Conservation (phyloP, 2,329 filamentous ascomycete species). For the Graphiopsis chlorocephala region DNA sequence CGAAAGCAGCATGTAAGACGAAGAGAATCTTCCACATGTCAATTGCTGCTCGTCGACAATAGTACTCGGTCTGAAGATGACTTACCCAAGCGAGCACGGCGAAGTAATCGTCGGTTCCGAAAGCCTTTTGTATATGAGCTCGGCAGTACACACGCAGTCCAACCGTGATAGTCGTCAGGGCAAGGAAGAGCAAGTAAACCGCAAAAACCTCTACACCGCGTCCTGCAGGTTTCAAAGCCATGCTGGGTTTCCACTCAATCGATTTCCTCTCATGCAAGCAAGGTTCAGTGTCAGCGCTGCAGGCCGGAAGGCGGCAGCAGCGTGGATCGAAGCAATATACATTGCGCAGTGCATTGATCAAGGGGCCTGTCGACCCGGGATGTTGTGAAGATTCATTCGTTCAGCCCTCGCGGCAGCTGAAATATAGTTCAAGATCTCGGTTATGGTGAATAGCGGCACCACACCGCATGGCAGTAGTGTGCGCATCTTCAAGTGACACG, state of each 20-base stretch:
- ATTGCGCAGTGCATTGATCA: not conserved
- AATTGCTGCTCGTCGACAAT: not conserved
- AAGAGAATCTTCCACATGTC: slow-evolving; percentile 16
- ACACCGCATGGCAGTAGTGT: not conserved
- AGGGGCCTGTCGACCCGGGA: not conserved
- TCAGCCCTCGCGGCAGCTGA: not conserved
- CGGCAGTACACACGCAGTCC: slow-evolving; percentile 17
- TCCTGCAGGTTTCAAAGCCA: slow-evolving; percentile 15
- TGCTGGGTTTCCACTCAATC: not conserved
- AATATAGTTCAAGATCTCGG: not conserved
- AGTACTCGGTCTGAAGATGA: not conserved
- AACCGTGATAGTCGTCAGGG: slow-evolving; percentile 17
- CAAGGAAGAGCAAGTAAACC: slow-evolving; percentile 17
- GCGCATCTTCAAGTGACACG: not conserved
- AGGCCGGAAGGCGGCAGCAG: not conserved
- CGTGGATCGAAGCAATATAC: not conserved
- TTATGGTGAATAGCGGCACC: not conserved
- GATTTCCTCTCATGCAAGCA: not conserved
- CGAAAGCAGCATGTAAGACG: slow-evolving; percentile 16
- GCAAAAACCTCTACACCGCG: slow-evolving; percentile 17
- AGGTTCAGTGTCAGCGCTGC: not conserved
- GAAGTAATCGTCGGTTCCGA: slow-evolving; percentile 16
- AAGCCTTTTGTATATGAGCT: slow-evolving; percentile 11
- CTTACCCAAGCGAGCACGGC: slow-evolving; percentile 17
- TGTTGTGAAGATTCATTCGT: not conserved